These are phyloP conservation scores for Nidularia pulvinata DNA, from an alignment of 768 basidiomycete genomes.

Conservation along the genomic window DNA sequence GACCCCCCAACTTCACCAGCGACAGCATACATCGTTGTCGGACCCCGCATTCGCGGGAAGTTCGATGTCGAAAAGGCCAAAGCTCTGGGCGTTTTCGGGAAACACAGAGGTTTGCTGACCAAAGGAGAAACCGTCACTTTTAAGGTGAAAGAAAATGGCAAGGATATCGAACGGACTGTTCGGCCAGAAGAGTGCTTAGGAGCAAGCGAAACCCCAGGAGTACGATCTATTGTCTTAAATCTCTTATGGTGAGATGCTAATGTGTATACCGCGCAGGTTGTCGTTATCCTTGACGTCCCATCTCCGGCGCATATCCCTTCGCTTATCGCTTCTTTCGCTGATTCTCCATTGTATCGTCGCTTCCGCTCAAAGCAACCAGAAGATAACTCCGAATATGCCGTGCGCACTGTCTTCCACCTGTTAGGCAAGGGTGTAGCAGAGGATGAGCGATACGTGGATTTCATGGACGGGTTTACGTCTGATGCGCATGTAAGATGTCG, in stretches of 20 bases:
- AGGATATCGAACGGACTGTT: constrained; percentile 45
- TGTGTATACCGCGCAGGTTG: constrained; percentile 46
- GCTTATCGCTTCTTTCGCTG: constrained; percentile 45
- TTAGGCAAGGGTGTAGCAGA: constrained; percentile 71
- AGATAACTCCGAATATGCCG: constrained; percentile 36
- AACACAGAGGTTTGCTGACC: constrained; percentile 56
- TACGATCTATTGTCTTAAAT: constrained; percentile 11
- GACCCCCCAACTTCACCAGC: constrained; percentile 11
- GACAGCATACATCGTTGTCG: constrained; percentile 49
- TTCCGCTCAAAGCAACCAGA: constrained; percentile 42
- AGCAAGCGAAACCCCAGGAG: constrained; percentile 47
- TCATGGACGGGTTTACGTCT: constrained; percentile 69
- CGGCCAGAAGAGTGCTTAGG: constrained; percentile 61
- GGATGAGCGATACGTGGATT: constrained; percentile 65
- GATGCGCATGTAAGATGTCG: constrained; percentile 48
- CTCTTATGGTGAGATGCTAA: not conserved
- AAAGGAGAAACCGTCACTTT: constrained; percentile 66
- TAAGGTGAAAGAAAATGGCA: constrained; percentile 40
- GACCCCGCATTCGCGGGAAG: constrained; percentile 59
- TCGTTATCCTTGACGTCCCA: constrained; percentile 76
- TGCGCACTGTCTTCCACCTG: constrained; percentile 68
- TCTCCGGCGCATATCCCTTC: constrained; percentile 52
- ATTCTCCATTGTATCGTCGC: constrained; percentile 43
- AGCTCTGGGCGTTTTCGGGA: constrained; percentile 62
- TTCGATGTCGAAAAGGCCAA: constrained; percentile 71